Evolutionary conservation across 192 early-diverging fungal species (phyloP).

Genomic region (Geranomyces variabilis): DNA sequence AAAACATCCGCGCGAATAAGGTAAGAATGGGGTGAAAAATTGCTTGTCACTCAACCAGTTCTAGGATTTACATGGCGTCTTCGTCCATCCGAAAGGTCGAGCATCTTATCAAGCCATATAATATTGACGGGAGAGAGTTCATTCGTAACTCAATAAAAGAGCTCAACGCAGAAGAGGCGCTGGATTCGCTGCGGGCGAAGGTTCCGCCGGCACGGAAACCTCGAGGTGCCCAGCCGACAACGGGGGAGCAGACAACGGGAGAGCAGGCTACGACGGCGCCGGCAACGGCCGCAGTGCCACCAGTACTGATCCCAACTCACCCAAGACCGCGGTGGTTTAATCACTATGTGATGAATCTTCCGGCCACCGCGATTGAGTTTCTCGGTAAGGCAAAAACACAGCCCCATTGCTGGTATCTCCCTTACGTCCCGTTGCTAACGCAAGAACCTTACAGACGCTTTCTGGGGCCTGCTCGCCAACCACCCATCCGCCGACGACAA

Average conservation of each 20-base stretch:
- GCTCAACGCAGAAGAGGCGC: slow-evolving; percentile 50
- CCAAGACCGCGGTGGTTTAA: slow-evolving; percentile 68
- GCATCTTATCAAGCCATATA: slow-evolving; percentile 71
- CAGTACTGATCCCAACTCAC: slow-evolving; percentile 1
- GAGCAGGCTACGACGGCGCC: not conserved
- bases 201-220: not conserved
- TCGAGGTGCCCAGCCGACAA: slow-evolving; percentile 16
- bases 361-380: slow-evolving; percentile 95
- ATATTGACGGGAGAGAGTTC: slow-evolving; percentile 91
- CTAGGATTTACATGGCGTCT: too few relatives aligned
- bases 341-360: slow-evolving; percentile 99
- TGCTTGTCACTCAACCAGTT: too few relatives aligned
- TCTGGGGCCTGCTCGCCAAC: slow-evolving; percentile 75
- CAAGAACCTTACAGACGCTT: slow-evolving; percentile 67
- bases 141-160: slow-evolving; percentile 76
- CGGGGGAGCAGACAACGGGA: not conserved
- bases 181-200: slow-evolving; percentile 22
- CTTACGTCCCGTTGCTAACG: too few relatives aligned
- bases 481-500: slow-evolving; percentile 50
- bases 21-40: slow-evolving; percentile 44
- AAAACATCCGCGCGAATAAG: slow-evolving; percentile 89
- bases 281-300: slow-evolving; percentile 14
- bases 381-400: slow-evolving; percentile 58
- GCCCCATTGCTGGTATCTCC: not conserved
- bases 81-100: too few relatives aligned